phyloP scores from a whole-genome alignment of 495 filamentous ascomycete genomes.

The Hypomontagnella monticulosa region DNA sequence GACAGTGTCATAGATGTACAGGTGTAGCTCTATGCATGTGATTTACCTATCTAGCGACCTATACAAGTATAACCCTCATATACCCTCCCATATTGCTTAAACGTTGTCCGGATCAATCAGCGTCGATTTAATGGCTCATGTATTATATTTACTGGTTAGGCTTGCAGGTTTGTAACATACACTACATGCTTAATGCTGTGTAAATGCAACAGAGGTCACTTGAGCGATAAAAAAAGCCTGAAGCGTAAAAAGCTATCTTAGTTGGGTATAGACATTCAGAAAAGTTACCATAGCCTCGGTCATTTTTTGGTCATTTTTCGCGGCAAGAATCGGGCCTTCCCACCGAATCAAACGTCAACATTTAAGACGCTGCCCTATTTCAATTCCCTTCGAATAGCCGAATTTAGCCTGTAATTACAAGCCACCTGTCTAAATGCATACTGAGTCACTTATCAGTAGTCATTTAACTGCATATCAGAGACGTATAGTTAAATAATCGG shows the following conservation, averaged over 20 bases:
- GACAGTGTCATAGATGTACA: too few relatives aligned
- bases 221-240: constrained; percentile 32
- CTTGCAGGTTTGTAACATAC: too few relatives aligned
- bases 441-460: background rate
- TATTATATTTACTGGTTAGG: too few relatives aligned
- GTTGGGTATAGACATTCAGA: background rate
- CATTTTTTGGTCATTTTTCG: constrained; percentile 31
- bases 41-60: background rate
- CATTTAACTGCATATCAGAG: background rate
- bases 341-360: constrained; percentile 30
- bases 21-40: background rate
- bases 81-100: too few relatives aligned
- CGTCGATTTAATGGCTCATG: background rate
- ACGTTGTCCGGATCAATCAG: constrained; percentile 2
- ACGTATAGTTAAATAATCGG: constrained; percentile 42
- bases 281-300: constrained; percentile 34
- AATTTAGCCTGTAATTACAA: constrained; percentile 42
- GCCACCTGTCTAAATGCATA: constrained; percentile 13
- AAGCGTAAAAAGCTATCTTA: constrained; percentile 7
- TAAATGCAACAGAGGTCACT: constrained; percentile 22
- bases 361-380: constrained; percentile 20
- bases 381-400: constrained; percentile 25
- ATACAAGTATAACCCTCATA: too few relatives aligned
- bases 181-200: constrained; percentile 7
- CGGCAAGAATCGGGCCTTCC: constrained; percentile 38